A percentile compares a stretch with the other conserved stretches of the same genome.
These are phyloP conservation scores for Linnemannia zychae DNA, from an alignment of 192 early-diverging fungal genomes.

Conservation along the genomic window DNA sequence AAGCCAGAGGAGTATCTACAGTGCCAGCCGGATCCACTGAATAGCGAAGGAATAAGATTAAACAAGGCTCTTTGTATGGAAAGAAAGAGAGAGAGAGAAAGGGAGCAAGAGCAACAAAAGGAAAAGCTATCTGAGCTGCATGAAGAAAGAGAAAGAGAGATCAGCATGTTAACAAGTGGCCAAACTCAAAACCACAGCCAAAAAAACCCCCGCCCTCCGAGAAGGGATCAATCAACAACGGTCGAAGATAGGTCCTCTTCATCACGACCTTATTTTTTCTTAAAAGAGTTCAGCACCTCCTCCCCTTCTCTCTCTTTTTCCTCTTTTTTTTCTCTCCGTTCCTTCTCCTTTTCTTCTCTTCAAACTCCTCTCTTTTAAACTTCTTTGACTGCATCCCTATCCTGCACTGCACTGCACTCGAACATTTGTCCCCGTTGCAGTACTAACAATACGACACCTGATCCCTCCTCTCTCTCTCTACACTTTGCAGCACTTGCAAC, in stretches of 20 bases:
- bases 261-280: not conserved
- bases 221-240: not conserved
- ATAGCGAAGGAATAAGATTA: not conserved
- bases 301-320: conserved; percentile 5
- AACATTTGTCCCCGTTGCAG: not conserved
- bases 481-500: not conserved
- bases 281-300: not conserved
- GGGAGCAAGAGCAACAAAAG: not conserved
- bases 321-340: not conserved
- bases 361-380: not conserved
- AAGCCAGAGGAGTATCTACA: not conserved
- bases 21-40: not conserved
- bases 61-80: not conserved
- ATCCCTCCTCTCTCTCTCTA: not conserved
- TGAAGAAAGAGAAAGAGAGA: not conserved
- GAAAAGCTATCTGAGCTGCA: not conserved
- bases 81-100: too few relatives aligned
- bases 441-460: not conserved
- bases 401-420: not conserved
- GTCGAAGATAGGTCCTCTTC: not conserved
- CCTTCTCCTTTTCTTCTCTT: not conserved
- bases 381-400: not conserved
- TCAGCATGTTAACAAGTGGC: too few relatives aligned
- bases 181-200: not conserved
- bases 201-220: conserved; percentile 10